phyloP scores from a whole-genome alignment of 371 early-diverging fungal genomes.

The Mucor mucedo region DNA sequence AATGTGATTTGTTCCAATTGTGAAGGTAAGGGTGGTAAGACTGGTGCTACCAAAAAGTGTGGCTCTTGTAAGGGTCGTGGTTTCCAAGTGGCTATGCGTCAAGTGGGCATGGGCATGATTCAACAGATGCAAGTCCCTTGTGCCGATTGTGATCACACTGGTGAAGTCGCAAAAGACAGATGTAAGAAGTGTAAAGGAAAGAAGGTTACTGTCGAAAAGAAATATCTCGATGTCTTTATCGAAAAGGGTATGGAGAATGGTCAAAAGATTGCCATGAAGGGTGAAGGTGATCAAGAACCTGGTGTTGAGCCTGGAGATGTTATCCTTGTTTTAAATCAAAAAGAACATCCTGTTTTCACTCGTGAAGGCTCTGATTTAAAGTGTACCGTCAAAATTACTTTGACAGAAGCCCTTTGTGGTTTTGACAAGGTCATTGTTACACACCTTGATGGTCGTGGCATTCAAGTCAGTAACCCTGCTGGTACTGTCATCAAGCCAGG shows the following conservation, averaged over 20 bases:
- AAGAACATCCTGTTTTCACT: slow-evolving; percentile 78
- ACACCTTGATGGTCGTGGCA: slow-evolving; percentile 93
- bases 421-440: slow-evolving; percentile 79
- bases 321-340: slow-evolving; percentile 83
- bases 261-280: slow-evolving; percentile 87
- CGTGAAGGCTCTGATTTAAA: slow-evolving; percentile 81
- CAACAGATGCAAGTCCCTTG: slow-evolving; percentile 90
- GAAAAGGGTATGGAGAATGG: slow-evolving; percentile 93
- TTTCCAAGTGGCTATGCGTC: slow-evolving; percentile 84
- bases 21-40: slow-evolving; percentile 80
- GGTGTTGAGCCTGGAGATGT: slow-evolving; percentile 88
- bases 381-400: slow-evolving; percentile 78
- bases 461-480: slow-evolving; percentile 85
- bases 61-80: slow-evolving; percentile 90
- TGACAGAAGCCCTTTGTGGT: slow-evolving; percentile 94
- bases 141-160: slow-evolving; percentile 33
- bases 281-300: slow-evolving; percentile 85
- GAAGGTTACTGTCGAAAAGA: slow-evolving; percentile 82
- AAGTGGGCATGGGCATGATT: slow-evolving; percentile 94
- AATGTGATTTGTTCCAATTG: slow-evolving; percentile 79
- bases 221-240: slow-evolving; percentile 88
- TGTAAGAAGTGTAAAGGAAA: slow-evolving; percentile 89
- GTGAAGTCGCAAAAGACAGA: slow-evolving; percentile 71
- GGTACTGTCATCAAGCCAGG: slow-evolving; percentile 92
- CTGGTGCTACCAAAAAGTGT: slow-evolving; percentile 78